Conservation (phyloP, 148 eudicot species). For the Cornus kousa region DNA sequence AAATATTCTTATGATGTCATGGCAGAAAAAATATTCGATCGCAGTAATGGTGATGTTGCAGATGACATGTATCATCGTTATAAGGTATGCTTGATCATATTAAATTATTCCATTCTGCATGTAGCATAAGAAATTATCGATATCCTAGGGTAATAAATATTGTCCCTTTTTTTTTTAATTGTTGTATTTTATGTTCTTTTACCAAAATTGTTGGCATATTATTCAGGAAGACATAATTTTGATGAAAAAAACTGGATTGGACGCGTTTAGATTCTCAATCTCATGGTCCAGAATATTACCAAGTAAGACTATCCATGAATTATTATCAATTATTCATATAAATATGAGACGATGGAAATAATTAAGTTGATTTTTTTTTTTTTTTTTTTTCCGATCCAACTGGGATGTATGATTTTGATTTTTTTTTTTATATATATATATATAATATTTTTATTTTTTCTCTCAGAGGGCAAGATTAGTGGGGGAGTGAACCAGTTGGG, state of each 20-base stretch:
- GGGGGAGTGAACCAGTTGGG: conserved; percentile 11
- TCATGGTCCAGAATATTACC: conserved; percentile 30
- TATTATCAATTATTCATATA: no score
- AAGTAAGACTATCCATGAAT: conserved; percentile 2
- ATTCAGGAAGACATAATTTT: conserved; percentile 26
- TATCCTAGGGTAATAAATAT: no score
- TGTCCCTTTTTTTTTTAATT: background rate
- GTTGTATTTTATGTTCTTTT: background rate
- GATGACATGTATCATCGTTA: conserved; percentile 25
- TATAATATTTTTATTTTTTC: background rate
- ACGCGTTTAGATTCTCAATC: conserved; percentile 28
- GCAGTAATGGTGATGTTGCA: conserved; percentile 21
- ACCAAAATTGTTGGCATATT: background rate
- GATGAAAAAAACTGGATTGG: conserved; percentile 21
- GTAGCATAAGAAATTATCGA: no score
- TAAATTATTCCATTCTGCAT: background rate
- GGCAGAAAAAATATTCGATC: conserved; percentile 16
- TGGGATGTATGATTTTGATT: no score
- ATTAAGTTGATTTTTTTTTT: background rate
- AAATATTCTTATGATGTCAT: background rate
- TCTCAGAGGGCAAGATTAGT: conserved; percentile 5
- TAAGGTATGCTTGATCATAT: conserved; percentile 14
- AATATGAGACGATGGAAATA: background rate
- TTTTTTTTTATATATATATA: no score
- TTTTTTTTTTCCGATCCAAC: no score